Evolutionary conservation across 2,329 filamentous ascomycete species (phyloP), one percentile per base, ranked within the genome.

Genomic region (Trichoderma semiorbis): DNA sequence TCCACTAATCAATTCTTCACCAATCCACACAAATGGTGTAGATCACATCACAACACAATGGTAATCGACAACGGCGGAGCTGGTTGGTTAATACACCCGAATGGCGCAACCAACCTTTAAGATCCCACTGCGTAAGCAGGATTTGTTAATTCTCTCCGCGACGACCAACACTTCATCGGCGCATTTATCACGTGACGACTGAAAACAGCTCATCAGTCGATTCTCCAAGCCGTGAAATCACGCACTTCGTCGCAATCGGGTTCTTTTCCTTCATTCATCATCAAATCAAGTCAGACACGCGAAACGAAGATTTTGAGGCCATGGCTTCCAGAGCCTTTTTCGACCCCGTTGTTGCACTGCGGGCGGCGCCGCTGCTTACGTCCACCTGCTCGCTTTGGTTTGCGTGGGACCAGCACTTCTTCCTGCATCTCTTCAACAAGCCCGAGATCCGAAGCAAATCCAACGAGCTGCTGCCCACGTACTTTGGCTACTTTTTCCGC

Each of bases 351-450:
- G 39, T 30, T 2, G 66, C 66, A 7, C 79, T 87, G 39, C 81
- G 85, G 60, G 75, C 84, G 21, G 79, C 83, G 2, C 85, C 85
- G 0, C 77, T 87, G 28, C 74, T 86, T 74, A 83, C 84, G n/a
- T 83, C 84, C 3, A 85, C 84, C 2, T 81, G 81, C 74, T 82
- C 84, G 0, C 79, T 87, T 65, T 80, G 83, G 74, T 85, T 80
- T 78, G 82, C 84, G 16, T 78, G 78, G 53, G 84, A 85, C 77
- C 84, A 85, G 73, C 79, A 82, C 73, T 74, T 81, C 65, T 85
- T 85, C 76, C 80, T 85, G 53, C 74, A 76, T 63, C 75, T 79
- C 74, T 75, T 85, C 72, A 79, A 82, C 4, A 75, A 74, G 8
- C 73, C 77, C 14, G 73, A 77, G 34, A 74, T 80, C 24, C 71